phyloP scores from a whole-genome alignment of 148 eudicot species.

The Arbutus unedo region DNA sequence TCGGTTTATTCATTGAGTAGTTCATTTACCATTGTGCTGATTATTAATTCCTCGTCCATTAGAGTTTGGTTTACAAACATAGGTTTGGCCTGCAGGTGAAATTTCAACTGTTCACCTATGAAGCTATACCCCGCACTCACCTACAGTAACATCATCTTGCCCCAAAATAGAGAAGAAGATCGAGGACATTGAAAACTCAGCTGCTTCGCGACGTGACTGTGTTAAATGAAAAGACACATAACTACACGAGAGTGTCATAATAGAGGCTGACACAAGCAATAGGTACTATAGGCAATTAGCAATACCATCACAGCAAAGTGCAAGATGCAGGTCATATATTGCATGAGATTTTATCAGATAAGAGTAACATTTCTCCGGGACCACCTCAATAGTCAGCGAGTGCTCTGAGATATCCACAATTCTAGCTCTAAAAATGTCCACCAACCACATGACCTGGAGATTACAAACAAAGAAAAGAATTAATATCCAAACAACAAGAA shows the following conservation, averaged over 20 bases:
- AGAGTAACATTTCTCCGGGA: conserved; percentile 2
- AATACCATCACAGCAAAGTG: not conserved
- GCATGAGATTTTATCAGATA: not conserved
- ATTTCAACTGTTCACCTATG: not conserved
- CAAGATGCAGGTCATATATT: conserved; percentile 1
- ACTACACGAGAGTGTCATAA: not conserved
- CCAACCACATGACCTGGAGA: conserved; percentile 65
- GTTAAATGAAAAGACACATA: not conserved
- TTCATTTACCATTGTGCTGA: not conserved
- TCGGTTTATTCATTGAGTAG: not conserved
- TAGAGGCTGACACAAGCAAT: not conserved
- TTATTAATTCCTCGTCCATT: not conserved
- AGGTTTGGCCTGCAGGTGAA: not conserved
- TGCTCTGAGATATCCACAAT: conserved; percentile 62
- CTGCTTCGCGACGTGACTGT: not conserved
- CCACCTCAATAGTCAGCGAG: conserved; percentile 62
- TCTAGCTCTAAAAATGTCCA: conserved; percentile 64
- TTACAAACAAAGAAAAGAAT: not conserved
- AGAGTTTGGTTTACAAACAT: not conserved
- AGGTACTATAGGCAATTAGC: conserved; percentile 1
- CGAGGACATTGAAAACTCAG: not conserved
- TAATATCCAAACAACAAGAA: not conserved
- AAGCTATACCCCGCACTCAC: not conserved
- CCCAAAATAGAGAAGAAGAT: conserved; percentile 3
- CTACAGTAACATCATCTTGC: not conserved